Percentiles rank a stretch among this genome's conserved stretches.
These are phyloP conservation scores for Picocystis sp. DNA, from an alignment of 163 green algal genomes.

Conservation along the genomic window DNA sequence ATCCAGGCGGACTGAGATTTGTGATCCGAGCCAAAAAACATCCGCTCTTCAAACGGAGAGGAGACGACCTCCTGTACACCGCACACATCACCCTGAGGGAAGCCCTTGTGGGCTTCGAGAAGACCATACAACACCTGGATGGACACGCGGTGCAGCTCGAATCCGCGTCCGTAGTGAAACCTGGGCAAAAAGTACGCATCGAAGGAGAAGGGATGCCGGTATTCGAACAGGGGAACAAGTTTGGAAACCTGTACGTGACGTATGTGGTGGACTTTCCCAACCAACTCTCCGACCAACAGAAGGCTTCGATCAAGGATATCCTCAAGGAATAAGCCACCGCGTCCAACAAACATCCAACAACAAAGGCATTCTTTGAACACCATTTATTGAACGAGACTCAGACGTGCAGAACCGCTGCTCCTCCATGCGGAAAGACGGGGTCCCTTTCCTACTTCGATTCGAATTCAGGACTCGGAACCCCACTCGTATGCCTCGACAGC, in stretches of 20 bases:
- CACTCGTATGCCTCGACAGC: too few relatives aligned
- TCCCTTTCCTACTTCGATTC: too few relatives aligned
- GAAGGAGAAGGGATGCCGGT: constrained; percentile 52
- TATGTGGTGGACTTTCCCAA: constrained; percentile 71
- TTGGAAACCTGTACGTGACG: constrained; percentile 66
- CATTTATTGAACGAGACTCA: too few relatives aligned
- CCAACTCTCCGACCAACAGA: constrained; percentile 28
- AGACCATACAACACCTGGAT: constrained; percentile 74
- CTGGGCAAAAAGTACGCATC: constrained; percentile 13
- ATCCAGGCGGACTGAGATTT: constrained; percentile 79
- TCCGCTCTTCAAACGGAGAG: constrained; percentile 33
- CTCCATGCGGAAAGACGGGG: too few relatives aligned
- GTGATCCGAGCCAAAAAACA: constrained; percentile 30
- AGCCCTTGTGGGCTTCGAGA: constrained; percentile 57
- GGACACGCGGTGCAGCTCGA: constrained; percentile 65
- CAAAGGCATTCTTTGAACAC: too few relatives aligned
- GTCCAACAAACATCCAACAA: too few relatives aligned
- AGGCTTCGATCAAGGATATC: constrained; percentile 12
- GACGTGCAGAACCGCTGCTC: too few relatives aligned
- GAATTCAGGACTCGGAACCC: too few relatives aligned
- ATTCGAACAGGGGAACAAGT: constrained; percentile 21
- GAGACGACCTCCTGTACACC: constrained; percentile 60
- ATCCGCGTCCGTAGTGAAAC: background rate
- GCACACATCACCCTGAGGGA: constrained; percentile 69
- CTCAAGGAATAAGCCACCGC: background rate